A percentile compares a stretch with the other conserved stretches of the same genome.
These are phyloP conservation scores for Schwanniomyces polymorphus DNA, from an alignment of 805 yeast species.

Conservation along the genomic window DNA sequence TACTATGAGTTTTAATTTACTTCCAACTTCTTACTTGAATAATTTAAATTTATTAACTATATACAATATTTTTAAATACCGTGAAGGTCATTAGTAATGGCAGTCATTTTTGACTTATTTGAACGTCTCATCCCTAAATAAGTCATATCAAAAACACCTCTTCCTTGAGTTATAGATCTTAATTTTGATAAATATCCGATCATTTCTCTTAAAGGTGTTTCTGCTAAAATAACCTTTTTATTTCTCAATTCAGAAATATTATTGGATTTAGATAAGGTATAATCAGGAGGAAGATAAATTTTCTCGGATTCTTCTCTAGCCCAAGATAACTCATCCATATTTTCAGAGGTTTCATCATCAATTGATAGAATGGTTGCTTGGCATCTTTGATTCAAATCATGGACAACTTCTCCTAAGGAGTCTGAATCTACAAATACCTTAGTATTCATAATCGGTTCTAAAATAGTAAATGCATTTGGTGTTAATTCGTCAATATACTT, in stretches of 20 bases:
- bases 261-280: conserved; percentile 41
- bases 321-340: conserved; percentile 40
- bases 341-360: conserved; percentile 56
- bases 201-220: conserved; percentile 86
- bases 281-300: conserved; percentile 76
- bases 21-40: too few species aligned
- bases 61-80: conserved; percentile 1
- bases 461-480: conserved; percentile 44
- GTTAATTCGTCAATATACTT: conserved; percentile 19
- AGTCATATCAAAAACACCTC: conserved; percentile 80
- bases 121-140: conserved; percentile 73
- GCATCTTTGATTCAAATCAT: conserved; percentile 78
- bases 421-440: conserved; percentile 65
- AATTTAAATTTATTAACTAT: background rate
- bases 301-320: conserved; percentile 57
- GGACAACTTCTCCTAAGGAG: conserved; percentile 79
- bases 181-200: conserved; percentile 79
- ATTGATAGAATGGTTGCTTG: conserved; percentile 73
- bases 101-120: conserved; percentile 46
- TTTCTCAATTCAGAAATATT: conserved; percentile 20
- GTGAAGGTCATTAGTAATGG: conserved; percentile 13
- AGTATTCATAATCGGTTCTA: conserved; percentile 89
- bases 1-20: too few species aligned
- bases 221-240: conserved; percentile 67
- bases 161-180: conserved; percentile 85